Percentiles rank a stretch among this genome's conserved stretches.
These are phyloP conservation scores for Paecilomyces variotii DNA, from an alignment of 2,329 filamentous ascomycete genomes.

Conservation along the genomic window DNA sequence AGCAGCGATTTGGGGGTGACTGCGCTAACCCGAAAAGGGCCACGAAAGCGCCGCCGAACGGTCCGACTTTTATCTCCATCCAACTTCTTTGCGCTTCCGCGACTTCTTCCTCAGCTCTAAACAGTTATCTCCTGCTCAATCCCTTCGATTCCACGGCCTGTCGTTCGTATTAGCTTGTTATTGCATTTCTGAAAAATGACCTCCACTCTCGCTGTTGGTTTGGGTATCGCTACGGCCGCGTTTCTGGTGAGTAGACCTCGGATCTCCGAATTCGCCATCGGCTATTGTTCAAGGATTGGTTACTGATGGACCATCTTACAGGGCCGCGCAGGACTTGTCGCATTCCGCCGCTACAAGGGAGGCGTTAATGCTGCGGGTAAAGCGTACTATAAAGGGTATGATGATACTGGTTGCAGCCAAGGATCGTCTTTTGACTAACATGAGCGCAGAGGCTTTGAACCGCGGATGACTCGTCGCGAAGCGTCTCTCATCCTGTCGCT, in stretches of 20 bases:
- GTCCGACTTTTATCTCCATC: conserved; percentile 31
- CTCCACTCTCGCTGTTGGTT: conserved; percentile 35
- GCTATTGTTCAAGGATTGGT: neutral
- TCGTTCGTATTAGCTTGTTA: neutral
- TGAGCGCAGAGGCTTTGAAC: conserved; percentile 65
- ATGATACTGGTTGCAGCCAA: neutral
- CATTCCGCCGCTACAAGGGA: conserved; percentile 67
- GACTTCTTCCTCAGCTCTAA: conserved; percentile 1
- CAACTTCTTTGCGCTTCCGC: conserved; percentile 5
- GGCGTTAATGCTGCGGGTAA: conserved; percentile 70
- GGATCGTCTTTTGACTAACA: conserved; percentile 9
- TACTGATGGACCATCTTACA: conserved; percentile 31
- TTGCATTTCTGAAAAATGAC: conserved; percentile 26
- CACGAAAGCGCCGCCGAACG: conserved; percentile 12
- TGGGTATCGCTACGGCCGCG: conserved; percentile 51
- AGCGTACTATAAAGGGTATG: conserved; percentile 81
- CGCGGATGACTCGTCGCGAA: conserved; percentile 86
- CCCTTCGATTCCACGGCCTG: neutral
- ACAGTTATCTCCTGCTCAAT: neutral
- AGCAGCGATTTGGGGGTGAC: conserved; percentile 8
- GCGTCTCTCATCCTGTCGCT: conserved; percentile 85
- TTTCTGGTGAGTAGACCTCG: conserved; percentile 59
- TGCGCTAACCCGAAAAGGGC: conserved; percentile 26
- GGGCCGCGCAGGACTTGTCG: conserved; percentile 89
- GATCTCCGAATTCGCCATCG: neutral